Evolutionary conservation across 768 basidiomycete species (phyloP).

Genomic region (Sarcomyxa edulis): DNA sequence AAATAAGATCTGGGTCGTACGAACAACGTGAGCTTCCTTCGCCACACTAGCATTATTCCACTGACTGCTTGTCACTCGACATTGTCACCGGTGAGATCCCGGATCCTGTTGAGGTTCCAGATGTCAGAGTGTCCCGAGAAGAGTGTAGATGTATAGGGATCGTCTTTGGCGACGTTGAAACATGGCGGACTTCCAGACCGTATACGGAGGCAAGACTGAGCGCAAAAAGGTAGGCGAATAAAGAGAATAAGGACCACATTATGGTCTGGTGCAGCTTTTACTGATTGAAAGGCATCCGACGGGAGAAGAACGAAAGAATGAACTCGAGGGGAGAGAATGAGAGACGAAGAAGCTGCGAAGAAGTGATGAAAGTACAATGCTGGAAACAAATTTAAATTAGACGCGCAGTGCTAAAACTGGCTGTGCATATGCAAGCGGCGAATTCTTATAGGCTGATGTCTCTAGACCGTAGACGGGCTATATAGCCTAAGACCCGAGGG

Average conservation of each 20-base stretch:
- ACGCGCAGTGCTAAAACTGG: too few species aligned
- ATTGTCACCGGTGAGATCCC: conserved; percentile 41
- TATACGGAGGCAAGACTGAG: conserved; percentile 10
- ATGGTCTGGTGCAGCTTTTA: background rate
- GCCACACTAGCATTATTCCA: too few species aligned
- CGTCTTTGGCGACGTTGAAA: conserved; percentile 3
- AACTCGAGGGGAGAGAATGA: conserved; percentile 7
- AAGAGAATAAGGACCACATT: conserved; percentile 1
- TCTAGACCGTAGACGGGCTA: too few species aligned
- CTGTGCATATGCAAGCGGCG: too few species aligned
- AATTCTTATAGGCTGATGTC: too few species aligned
- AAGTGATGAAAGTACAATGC: too few species aligned
- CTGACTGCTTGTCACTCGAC: conserved; percentile 42
- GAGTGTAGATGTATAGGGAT: conserved; percentile 6
- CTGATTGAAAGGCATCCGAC: background rate
- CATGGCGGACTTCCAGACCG: conserved; percentile 9
- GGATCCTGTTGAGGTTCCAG: conserved; percentile 9
- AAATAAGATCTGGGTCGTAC: conserved; percentile 55
- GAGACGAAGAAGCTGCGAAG: too few species aligned
- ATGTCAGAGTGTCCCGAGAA: background rate
- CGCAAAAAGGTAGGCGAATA: conserved; percentile 4
- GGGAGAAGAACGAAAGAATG: conserved; percentile 11
- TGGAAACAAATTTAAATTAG: too few species aligned
- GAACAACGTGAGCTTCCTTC: too few species aligned
- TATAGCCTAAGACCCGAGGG: too few species aligned